Evolutionary conservation across 1,284 basidiomycete species (phyloP).

Genomic region (Takashimella tepidaria): DNA sequence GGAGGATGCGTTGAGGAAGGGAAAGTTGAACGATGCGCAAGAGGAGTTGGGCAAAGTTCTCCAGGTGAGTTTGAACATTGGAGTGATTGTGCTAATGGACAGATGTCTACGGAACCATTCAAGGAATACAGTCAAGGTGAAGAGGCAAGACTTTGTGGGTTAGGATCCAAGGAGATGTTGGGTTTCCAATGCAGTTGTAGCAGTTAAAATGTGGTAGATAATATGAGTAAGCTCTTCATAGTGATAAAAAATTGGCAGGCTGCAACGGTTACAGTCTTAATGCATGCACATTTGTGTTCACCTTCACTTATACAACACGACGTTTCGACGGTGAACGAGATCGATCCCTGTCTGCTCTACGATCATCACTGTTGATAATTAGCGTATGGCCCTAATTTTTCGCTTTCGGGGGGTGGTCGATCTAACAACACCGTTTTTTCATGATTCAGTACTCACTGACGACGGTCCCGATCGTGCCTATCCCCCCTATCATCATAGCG

Average conservation of each 20-base stretch:
- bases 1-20: constrained; percentile 62
- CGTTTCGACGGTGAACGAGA: constrained; percentile 20
- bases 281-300: neutral
- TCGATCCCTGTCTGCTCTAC: constrained; percentile 14
- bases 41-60: constrained; percentile 21
- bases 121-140: constrained; percentile 71
- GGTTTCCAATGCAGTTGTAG: constrained; percentile 94
- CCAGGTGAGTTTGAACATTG: constrained; percentile 15
- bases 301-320: constrained; percentile 14
- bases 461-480: constrained; percentile 8
- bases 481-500: constrained; percentile 9
- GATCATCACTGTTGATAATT: constrained; percentile 7
- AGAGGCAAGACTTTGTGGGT: constrained; percentile 59
- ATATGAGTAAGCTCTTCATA: neutral
- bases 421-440: too few relatives aligned
- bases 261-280: neutral
- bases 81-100: neutral
- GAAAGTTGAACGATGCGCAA: constrained; percentile 24
- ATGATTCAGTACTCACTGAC: neutral
- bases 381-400: too few relatives aligned
- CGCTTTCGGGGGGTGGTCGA: too few relatives aligned
- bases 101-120: constrained; percentile 78
- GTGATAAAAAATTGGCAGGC: too few relatives aligned
- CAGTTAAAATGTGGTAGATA: constrained; percentile 51
- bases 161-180: constrained; percentile 68